Evolutionary conservation across 768 basidiomycete genomes (phyloP).

Genomic region (Russula vinacea): DNA sequence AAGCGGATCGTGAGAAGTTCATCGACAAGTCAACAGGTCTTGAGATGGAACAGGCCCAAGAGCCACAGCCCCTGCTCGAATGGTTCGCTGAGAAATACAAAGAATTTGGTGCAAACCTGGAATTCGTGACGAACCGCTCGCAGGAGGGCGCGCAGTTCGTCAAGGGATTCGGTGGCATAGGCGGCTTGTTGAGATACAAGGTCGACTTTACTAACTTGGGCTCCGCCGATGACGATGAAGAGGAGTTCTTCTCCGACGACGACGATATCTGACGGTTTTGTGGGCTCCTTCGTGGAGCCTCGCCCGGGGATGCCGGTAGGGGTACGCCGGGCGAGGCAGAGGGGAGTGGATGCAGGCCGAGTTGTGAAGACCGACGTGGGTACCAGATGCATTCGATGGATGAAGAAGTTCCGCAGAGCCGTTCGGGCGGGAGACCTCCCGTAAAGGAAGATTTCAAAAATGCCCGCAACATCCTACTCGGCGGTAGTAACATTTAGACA

Average conservation of each 20-base stretch:
- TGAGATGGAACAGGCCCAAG: constrained; percentile 89
- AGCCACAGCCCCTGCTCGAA: constrained; percentile 87
- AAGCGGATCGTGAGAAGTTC: constrained; percentile 94
- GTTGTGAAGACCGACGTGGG: constrained; percentile 5
- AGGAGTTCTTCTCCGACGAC: constrained; percentile 78
- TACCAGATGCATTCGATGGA: neutral
- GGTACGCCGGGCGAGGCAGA: constrained; percentile 68
- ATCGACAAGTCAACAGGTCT: constrained; percentile 88
- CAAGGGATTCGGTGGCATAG: constrained; percentile 98
- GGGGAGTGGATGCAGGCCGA: constrained; percentile 30
- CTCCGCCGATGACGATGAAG: constrained; percentile 70
- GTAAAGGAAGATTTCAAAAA: constrained; percentile 3
- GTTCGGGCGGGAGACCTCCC: constrained; percentile 9
- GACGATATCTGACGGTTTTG: constrained; percentile 82
- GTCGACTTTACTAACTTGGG: constrained; percentile 88
- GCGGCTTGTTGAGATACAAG: constrained; percentile 94
- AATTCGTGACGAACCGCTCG: constrained; percentile 94
- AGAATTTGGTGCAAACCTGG: constrained; percentile 92
- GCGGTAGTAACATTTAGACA: constrained; percentile 10
- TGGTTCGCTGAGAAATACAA: constrained; percentile 99
- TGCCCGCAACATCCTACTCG: constrained; percentile 4
- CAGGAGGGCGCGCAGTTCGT: constrained; percentile 98
- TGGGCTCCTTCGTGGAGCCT: constrained; percentile 79
- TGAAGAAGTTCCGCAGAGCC: constrained; percentile 4
- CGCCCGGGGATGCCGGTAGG: constrained; percentile 43